Evolutionary conservation across 805 yeast species (phyloP), one percentile per base, ranked within the genome.

Genomic region (Pichia manshurica): DNA sequence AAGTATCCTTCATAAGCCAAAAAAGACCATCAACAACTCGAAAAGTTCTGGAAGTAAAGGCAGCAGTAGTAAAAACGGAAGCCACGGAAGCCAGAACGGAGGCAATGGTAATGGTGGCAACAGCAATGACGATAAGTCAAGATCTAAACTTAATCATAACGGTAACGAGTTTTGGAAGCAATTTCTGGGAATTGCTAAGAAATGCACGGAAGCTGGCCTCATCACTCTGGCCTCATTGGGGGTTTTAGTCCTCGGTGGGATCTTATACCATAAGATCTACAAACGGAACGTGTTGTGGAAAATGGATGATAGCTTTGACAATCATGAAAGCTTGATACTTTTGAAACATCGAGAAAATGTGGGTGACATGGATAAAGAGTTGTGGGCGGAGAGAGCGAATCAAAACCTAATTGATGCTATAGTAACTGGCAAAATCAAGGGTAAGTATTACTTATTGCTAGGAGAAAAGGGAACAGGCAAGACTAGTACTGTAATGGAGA

Each of bases 391-490:
- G 42, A 70, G 95, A 35, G 80, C 80, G 1, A 85, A 86, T 55
- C 95, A 86, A 56, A 57, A 68, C 22, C 58, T 79, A 8, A 60
- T 86, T 29, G 87, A 87, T 63, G 79, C 76, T 33, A 79, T 86
- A 25, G 72, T 87, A 3, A 60, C 73, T 8, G 95, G 95, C 1
- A 64, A 72, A n/a, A 66, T 76, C 2, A 65, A 64, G 5, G 95
- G 95, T 0, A 63, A 91, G 16, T 87, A 86, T 64, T 82, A 78
- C 58, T 66, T 87, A 42, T 59, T 87, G 10, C 75, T 87, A 36
- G 95, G 95, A 28, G 95, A 86, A 61, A 86, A 87, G 60, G 95
- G 95, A 1, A 86, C 93, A 0, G 95, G 95, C 2, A 86, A 86
- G 60, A 81, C 89, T 0, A 81, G 91, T 0, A 73, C 87, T 69